These are phyloP conservation scores for Plenodomus lindquistii DNA, from an alignment of 2,329 filamentous ascomycete species.

Conservation along the genomic window DNA sequence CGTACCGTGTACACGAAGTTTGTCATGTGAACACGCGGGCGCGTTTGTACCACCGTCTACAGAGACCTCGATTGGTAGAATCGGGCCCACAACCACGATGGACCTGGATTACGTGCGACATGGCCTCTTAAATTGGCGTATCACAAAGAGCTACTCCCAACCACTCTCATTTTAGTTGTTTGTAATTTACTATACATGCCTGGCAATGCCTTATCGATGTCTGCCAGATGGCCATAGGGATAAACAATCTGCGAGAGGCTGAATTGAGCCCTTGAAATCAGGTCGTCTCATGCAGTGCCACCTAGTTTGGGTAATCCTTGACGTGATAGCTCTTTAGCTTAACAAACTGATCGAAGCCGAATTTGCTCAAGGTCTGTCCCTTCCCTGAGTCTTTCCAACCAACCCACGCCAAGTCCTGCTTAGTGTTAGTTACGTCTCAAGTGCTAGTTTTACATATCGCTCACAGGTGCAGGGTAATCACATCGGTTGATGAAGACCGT, in stretches of 20 bases:
- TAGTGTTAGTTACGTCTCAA: constrained; percentile 10
- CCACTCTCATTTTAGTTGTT: too few relatives aligned
- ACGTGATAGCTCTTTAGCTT: constrained; percentile 96
- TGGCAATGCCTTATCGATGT: neutral
- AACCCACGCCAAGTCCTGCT: constrained; percentile 88
- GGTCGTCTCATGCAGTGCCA: constrained; percentile 9
- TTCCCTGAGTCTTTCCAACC: constrained; percentile 97
- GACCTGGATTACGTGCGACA: too few relatives aligned
- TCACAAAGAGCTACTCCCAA: too few relatives aligned
- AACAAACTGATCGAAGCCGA: constrained; percentile 93
- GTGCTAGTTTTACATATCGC: constrained; percentile 43
- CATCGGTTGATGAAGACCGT: constrained; percentile 96
- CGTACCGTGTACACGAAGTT: neutral
- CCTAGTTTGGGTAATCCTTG: constrained; percentile 71
- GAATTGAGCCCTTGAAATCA: constrained; percentile 13
- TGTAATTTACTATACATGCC: too few relatives aligned
- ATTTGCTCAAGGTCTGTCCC: constrained; percentile 84
- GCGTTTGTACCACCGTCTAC: constrained; percentile 5
- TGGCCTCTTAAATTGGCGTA: too few relatives aligned
- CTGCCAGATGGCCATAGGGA: constrained; percentile 10
- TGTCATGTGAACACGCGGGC: constrained; percentile 19
- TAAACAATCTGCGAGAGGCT: constrained; percentile 16
- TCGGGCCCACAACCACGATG: too few relatives aligned
- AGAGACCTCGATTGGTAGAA: too few relatives aligned
- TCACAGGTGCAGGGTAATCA: constrained; percentile 87